These are phyloP conservation scores for Lactifluus subvellereus DNA, from an alignment of 768 basidiomycete genomes.

Conservation along the genomic window DNA sequence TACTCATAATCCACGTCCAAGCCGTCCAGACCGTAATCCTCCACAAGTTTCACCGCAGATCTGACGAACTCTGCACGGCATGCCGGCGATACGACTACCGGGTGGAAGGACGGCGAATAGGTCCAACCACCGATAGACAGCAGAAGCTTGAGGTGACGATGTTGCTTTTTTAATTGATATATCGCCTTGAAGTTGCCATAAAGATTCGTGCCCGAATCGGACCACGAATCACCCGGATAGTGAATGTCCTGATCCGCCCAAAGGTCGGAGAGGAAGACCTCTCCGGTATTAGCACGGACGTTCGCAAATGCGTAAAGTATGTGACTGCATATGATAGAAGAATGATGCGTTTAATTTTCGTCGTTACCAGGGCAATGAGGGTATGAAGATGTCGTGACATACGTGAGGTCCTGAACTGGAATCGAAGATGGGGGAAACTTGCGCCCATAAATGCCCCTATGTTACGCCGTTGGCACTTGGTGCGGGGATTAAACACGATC, in stretches of 20 bases:
- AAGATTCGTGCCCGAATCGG: conserved; percentile 82
- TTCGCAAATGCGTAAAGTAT: conserved; percentile 94
- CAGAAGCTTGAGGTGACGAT: conserved; percentile 73
- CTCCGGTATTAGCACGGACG: conserved; percentile 73
- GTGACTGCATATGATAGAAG: conserved; percentile 44
- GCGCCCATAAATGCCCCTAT: conserved; percentile 91
- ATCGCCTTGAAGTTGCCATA: conserved; percentile 96
- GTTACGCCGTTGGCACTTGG: conserved; percentile 1
- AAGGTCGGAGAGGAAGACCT: conserved; percentile 79
- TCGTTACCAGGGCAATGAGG: conserved; percentile 12
- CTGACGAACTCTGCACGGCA: conserved; percentile 74
- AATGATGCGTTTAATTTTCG: conserved; percentile 6
- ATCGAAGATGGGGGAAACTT: conserved; percentile 86
- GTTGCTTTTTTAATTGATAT: conserved; percentile 81
- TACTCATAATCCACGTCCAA: conserved; percentile 94
- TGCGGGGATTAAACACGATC: conserved; percentile 5
- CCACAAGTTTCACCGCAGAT: conserved; percentile 70
- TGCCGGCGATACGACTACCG: conserved; percentile 60
- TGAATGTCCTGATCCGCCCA: conserved; percentile 99
- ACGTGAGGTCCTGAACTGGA: conserved; percentile 83
- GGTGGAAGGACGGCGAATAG: conserved; percentile 82
- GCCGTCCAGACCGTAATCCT: conserved; percentile 91
- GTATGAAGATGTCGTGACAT: conserved; percentile 29
- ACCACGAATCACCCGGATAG: conserved; percentile 93
- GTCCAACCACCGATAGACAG: conserved; percentile 97